These are phyloP conservation scores for Euphorbia corollata DNA, from an alignment of 441 rosid genomes.

Conservation along the genomic window DNA sequence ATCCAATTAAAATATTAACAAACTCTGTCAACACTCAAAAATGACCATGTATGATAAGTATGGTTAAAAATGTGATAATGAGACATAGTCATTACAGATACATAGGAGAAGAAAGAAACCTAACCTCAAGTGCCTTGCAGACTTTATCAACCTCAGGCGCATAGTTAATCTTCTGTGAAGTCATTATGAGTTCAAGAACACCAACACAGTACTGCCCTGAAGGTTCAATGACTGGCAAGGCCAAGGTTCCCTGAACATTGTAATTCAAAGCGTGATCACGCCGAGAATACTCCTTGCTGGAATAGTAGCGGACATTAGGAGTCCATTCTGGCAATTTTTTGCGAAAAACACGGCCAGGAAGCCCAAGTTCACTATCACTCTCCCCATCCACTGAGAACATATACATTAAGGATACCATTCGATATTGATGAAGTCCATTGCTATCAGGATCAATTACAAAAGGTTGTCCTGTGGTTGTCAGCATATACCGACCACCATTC, in stretches of 20 bases:
- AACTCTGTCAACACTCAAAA: too few species aligned
- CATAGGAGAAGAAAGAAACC: neutral
- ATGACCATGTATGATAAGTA: too few species aligned
- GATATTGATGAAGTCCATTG: slow-evolving; percentile 65
- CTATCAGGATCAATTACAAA: slow-evolving; percentile 70
- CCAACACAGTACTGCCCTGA: slow-evolving; percentile 71
- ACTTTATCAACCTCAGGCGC: slow-evolving; percentile 94
- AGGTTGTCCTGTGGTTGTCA: slow-evolving; percentile 86
- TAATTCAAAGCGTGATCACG: slow-evolving; percentile 64
- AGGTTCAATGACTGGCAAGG: slow-evolving; percentile 87
- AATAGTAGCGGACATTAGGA: slow-evolving; percentile 83
- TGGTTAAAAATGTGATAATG: too few species aligned
- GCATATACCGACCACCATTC: slow-evolving; percentile 45
- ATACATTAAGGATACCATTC: slow-evolving; percentile 72
- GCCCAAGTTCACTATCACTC: slow-evolving; percentile 62
- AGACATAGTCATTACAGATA: too few species aligned
- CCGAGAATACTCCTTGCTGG: slow-evolving; percentile 66
- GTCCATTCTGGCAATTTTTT: slow-evolving; percentile 88
- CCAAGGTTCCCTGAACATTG: slow-evolving; percentile 79
- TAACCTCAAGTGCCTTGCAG: slow-evolving; percentile 96
- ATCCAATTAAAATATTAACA: too few species aligned
- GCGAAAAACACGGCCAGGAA: slow-evolving; percentile 87
- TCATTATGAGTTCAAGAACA: slow-evolving; percentile 85
- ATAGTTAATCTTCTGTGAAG: slow-evolving; percentile 74
- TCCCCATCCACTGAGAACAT: slow-evolving; percentile 70